Evolutionary conservation across 2,329 filamentous ascomycete species (phyloP).

Genomic region (Verticillium tricorpus): DNA sequence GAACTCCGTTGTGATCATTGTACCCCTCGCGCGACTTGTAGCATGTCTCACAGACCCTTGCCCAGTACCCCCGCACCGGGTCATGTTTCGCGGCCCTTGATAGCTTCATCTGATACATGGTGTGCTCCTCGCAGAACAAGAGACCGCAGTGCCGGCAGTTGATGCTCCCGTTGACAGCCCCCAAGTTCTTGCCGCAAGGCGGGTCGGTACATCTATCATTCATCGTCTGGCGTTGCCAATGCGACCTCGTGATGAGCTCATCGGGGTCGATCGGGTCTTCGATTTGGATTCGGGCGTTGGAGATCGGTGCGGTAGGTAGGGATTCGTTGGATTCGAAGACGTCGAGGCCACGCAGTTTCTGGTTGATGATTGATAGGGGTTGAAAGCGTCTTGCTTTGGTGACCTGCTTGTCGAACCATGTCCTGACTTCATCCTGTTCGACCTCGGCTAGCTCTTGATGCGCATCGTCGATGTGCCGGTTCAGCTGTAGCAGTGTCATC

Average conservation of each 20-base stretch:
- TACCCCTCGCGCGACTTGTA: conserved; percentile 96
- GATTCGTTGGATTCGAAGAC: conserved; percentile 91
- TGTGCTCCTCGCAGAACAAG: conserved; percentile 94
- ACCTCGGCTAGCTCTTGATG: conserved; percentile 86
- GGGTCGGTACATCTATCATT: conserved; percentile 85
- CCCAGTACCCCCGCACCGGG: conserved; percentile 87
- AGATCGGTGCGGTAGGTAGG: conserved; percentile 21
- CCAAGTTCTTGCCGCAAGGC: conserved; percentile 74
- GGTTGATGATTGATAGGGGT: conserved; percentile 83
- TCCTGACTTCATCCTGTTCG: conserved; percentile 91
- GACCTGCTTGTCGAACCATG: conserved; percentile 95
- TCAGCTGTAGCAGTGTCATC: conserved; percentile 89
- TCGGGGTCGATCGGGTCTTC: conserved; percentile 67
- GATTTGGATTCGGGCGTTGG: conserved; percentile 30
- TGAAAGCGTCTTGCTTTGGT: conserved; percentile 91
- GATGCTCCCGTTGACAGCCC: conserved; percentile 74
- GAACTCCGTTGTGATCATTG: conserved; percentile 75
- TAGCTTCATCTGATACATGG: conserved; percentile 99
- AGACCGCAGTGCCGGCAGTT: conserved; percentile 93
- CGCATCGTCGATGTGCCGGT: conserved; percentile 75
- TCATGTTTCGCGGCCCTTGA: conserved; percentile 87
- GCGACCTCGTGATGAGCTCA: conserved; percentile 78
- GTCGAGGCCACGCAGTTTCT: conserved; percentile 87
- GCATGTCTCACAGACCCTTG: conserved; percentile 95
- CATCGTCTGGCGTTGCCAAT: conserved; percentile 78